These are phyloP conservation scores for Umbelopsis vinacea DNA, from an alignment of 192 early-diverging fungal genomes.

Conservation along the genomic window DNA sequence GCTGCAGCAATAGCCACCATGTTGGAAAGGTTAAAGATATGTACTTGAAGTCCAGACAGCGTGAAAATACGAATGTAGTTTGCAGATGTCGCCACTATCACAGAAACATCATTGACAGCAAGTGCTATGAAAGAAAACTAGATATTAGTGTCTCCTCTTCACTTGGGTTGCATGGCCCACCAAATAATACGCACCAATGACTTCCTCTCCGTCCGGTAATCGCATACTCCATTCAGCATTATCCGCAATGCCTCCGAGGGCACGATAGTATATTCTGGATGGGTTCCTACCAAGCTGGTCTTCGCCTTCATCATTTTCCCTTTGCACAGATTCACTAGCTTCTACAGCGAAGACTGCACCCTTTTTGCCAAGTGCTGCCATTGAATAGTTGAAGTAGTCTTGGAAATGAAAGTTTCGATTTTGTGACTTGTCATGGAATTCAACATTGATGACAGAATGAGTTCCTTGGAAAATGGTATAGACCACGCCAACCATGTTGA, in stretches of 20 bases:
- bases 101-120: conserved; percentile 68
- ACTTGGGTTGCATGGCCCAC: not conserved
- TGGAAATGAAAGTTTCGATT: conserved; percentile 82
- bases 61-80: conserved; percentile 83
- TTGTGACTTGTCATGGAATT: conserved; percentile 85
- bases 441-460: conserved; percentile 81
- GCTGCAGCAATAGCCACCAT: conserved; percentile 45
- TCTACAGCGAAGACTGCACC: conserved; percentile 80
- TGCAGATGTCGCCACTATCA: conserved; percentile 72
- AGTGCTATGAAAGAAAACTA: conserved; percentile 53
- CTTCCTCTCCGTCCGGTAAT: conserved; percentile 71
- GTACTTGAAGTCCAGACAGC: conserved; percentile 76
- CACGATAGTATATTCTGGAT: conserved; percentile 73
- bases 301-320: conserved; percentile 15
- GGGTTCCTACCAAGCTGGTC: conserved; percentile 24
- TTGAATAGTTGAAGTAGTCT: conserved; percentile 75
- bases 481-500: conserved; percentile 86
- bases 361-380: conserved; percentile 72
- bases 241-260: conserved; percentile 70
- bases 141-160: no score
- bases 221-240: conserved; percentile 79
- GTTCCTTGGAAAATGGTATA: conserved; percentile 70
- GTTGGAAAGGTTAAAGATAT: conserved; percentile 68
- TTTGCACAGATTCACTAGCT: conserved; percentile 18
- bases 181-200: conserved; percentile 44